These are phyloP conservation scores for Penicillium sp. DNA, from an alignment of 2,329 filamentous ascomycete genomes.

Conservation along the genomic window DNA sequence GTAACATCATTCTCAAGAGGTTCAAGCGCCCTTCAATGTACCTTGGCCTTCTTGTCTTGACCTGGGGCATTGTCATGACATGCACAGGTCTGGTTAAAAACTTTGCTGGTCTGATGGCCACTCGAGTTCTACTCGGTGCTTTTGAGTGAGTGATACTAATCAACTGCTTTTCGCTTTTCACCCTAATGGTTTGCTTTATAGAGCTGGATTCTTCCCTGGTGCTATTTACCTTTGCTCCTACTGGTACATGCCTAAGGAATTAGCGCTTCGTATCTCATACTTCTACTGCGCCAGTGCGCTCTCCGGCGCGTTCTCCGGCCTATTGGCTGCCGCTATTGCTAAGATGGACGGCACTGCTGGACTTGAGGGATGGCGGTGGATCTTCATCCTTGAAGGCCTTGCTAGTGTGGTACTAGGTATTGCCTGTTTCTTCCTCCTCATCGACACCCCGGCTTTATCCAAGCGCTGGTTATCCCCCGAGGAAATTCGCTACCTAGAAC, in stretches of 20 bases:
- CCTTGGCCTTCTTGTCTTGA: conserved; percentile 14
- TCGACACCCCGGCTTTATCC: conserved; percentile 42
- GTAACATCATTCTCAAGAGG: conserved; percentile 19
- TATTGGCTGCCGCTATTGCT: conserved; percentile 51
- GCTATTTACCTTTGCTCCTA: conserved; percentile 28
- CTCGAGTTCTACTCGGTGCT: conserved; percentile 13
- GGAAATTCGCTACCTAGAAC: conserved; percentile 40
- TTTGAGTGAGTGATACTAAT: conserved; percentile 11
- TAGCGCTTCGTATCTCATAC: conserved; percentile 22
- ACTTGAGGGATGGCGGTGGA: conserved; percentile 49
- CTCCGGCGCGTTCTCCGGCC: conserved; percentile 49
- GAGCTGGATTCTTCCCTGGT: conserved; percentile 28
- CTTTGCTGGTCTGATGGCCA: conserved; percentile 15
- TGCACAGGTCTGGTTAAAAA: conserved; percentile 18
- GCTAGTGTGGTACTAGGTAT: conserved; percentile 43
- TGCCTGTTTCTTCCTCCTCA: conserved; percentile 43
- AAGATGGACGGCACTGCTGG: conserved; percentile 50
- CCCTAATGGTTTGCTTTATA: neutral
- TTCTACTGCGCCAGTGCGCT: conserved; percentile 29
- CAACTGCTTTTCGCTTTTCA: neutral
- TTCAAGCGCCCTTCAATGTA: conserved; percentile 19
- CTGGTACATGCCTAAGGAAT: conserved; percentile 22
- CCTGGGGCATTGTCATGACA: conserved; percentile 20
- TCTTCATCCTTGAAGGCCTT: conserved; percentile 50
- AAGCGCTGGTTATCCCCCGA: conserved; percentile 40